Base-by-base conservation (phyloP, 768 basidiomycete species). In the Sarcodon aspratus region DNA sequence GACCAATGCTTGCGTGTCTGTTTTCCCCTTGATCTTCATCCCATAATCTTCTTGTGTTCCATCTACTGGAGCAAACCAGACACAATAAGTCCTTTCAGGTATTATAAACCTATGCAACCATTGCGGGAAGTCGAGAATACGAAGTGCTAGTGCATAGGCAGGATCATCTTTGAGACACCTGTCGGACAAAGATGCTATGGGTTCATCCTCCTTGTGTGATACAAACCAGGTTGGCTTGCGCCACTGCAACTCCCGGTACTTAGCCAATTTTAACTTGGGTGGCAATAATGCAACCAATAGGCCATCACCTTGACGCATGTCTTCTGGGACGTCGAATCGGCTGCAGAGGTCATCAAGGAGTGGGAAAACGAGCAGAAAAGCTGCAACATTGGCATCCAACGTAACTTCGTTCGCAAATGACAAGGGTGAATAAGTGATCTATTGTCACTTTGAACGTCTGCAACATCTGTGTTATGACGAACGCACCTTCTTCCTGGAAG, bases 331-430 rank as follows among this genome's bases (percentile, higher is more conserved):
- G 36, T 66, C 65, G 43, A 79, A 64, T 11, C 63, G 57, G 5
- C 57, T 61, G 44, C 59, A 57, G n/a, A 78, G 60, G 4, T 61
- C 48, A 2, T 58, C 47, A 36, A 69, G 61, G 7, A 57, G 59
- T 17, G 76, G 69, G 53, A 80, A 75, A n/a, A 86, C 55, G n/a
- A 85, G 36, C 33, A 83, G 66, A 34, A 76, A 58, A 7, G 75
- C 84, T 11, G 72, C 68, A 44, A 74, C 61, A 27, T 42, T 27
- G 9, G 6, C 13, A 17, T 42, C 40, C 40, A 13, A 5, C 27
- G 9, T 15, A 13, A 42, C 40, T 27, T 42, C 61, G 21, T 63
- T 63, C 52, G 81, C 76, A 43, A 80, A 59, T 38, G 57, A 59
- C 1, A 78, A 55, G 21, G 77, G 71, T 9, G 76, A 61, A 46